A percentile compares a stretch with the other conserved stretches of the same genome.
Conservation (phyloP, 805 yeast species). For the Hanseniaspora valbyensis region DNA sequence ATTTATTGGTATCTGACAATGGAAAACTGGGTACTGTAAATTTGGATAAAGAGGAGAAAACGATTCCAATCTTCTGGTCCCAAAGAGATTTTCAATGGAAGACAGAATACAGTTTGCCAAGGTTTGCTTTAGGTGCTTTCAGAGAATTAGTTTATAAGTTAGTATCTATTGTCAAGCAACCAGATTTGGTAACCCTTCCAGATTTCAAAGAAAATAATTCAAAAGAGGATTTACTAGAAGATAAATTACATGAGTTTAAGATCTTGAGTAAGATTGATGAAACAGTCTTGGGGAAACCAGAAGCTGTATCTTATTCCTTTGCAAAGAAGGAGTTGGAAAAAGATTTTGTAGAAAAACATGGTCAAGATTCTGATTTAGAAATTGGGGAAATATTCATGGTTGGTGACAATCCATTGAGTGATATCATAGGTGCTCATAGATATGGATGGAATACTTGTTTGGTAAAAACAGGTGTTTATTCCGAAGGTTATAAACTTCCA, state of each 20-base stretch:
- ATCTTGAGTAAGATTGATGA: slow-evolving; percentile 40
- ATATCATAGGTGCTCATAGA: slow-evolving; percentile 76
- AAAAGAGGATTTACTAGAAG: not conserved
- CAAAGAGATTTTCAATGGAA: slow-evolving; percentile 85
- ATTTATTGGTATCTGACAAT: slow-evolving; percentile 49
- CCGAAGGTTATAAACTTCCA: slow-evolving; percentile 38
- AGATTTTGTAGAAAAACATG: not conserved
- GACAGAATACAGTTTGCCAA: slow-evolving; percentile 60
- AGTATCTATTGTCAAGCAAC: slow-evolving; percentile 30
- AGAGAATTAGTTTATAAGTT: slow-evolving; percentile 51
- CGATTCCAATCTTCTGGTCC: slow-evolving; percentile 65
- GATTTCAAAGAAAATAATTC: not conserved
- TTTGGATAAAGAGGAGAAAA: slow-evolving; percentile 36
- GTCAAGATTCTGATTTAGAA: slow-evolving; percentile 23
- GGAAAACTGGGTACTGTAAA: slow-evolving; percentile 54
- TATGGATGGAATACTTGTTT: slow-evolving; percentile 84
- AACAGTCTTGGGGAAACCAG: slow-evolving; percentile 72
- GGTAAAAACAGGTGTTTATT: slow-evolving; percentile 80
- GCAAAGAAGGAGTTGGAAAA: slow-evolving; percentile 53
- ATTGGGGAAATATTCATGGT: slow-evolving; percentile 68
- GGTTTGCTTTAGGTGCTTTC: slow-evolving; percentile 89
- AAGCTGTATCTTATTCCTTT: slow-evolving; percentile 63
- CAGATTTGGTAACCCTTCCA: slow-evolving; percentile 7
- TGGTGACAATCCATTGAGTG: slow-evolving; percentile 93
- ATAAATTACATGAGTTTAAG: slow-evolving; percentile 1